Base-by-base conservation (phyloP, 371 early-diverging fungal genomes). In the Rhizopus microsporus region DNA sequence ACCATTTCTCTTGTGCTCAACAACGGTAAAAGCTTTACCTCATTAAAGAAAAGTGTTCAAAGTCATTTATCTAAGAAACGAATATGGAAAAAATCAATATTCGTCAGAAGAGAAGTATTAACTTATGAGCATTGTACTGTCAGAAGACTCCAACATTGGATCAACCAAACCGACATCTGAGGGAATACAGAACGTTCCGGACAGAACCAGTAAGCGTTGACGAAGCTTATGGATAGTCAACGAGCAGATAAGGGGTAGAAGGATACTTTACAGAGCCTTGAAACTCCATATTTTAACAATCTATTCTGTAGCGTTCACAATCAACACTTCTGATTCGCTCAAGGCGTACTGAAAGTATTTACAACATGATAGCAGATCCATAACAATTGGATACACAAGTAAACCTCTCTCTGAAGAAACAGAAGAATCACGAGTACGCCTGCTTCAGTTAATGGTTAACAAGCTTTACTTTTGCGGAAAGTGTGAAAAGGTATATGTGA, bases 391-490 rank as follows among this genome's bases (percentile, higher is more conserved):
- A 46, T 67, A 67, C 30, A 57, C 56, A 35, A 39, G 60, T 31
- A 67, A 67, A 54, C 59, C 54, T 13, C 59, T 62, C 52, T 59
- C 59, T 51, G 44, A 55, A 44, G 63, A 67, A 59, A 67, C 60
- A 56, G 50, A 60, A 56, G 57, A 56, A 52, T 59, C 62, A 44
- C 56, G 60, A 50, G 59, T 62, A 52, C 59, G 56, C 43, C 54
- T 63, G 51, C 55, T 63, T 48, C 68, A 68, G 48, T 55, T 68
- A 53, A 60, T 68, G 68, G 60, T 65, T 39, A 56, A 56, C 54
- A 63, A 63, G 55, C 37, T 63, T 51, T 60, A 63, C 57, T 68
- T 50, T 51, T 51, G 60, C 34, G 55, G 50, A 49, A 60, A 63
- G 56, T 60, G 58, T 35, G 52, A 68, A 60, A 58, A 68, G 57